phyloP scores from a whole-genome alignment of 805 yeast species.

The Phaffomyces antillensis region DNA sequence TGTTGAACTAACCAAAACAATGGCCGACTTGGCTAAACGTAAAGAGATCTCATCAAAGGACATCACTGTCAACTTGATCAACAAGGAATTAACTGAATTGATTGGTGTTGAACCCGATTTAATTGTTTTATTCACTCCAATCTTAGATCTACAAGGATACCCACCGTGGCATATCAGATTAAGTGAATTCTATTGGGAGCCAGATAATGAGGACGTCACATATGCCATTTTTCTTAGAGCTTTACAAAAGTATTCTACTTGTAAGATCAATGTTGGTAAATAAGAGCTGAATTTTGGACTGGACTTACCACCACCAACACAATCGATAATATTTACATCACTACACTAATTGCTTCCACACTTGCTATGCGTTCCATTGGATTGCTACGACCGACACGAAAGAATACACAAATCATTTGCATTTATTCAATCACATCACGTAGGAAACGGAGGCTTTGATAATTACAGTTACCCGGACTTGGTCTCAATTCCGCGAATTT shows the following conservation, averaged over 20 bases:
- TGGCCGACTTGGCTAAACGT: slow-evolving; percentile 64
- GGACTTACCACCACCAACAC: too few species aligned
- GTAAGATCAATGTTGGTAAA: slow-evolving; percentile 87
- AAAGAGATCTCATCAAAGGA: slow-evolving; percentile 58
- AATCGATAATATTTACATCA: not conserved
- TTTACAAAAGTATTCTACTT: slow-evolving; percentile 62
- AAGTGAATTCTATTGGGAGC: slow-evolving; percentile 86
- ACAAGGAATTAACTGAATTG: slow-evolving; percentile 62
- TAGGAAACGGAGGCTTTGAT: not conserved
- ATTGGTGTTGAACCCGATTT: slow-evolving; percentile 94
- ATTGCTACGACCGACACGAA: slow-evolving; percentile 4
- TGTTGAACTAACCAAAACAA: slow-evolving; percentile 78
- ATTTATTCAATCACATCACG: not conserved
- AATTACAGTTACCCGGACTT: not conserved
- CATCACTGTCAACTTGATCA: slow-evolving; percentile 67
- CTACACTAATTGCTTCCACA: not conserved
- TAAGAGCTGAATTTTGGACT: slow-evolving; percentile 23
- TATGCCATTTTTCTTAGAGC: slow-evolving; percentile 82
- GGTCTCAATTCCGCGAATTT: slow-evolving; percentile 4
- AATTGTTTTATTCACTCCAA: slow-evolving; percentile 77
- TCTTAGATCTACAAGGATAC: slow-evolving; percentile 82
- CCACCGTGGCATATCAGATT: slow-evolving; percentile 98
- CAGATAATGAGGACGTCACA: slow-evolving; percentile 71
- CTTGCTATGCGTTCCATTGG: too few species aligned
- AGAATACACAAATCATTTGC: not conserved